Evolutionary conservation across 805 yeast species (phyloP).

Genomic region (Torulaspora microellipsoides): DNA sequence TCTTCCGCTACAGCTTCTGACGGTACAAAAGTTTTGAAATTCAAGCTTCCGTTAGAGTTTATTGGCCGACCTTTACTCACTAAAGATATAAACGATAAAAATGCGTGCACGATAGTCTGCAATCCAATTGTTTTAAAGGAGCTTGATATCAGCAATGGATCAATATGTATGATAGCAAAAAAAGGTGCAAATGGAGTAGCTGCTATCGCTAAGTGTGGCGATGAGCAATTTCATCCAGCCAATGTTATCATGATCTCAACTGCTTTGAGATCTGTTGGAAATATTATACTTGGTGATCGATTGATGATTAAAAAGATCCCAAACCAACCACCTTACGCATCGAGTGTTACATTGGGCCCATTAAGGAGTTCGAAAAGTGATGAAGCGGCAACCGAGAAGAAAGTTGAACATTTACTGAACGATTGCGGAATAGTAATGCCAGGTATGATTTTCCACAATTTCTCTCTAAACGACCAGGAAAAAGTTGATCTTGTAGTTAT

Average conservation of each 20-base stretch:
- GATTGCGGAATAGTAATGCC: constrained; percentile 61
- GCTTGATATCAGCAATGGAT: constrained; percentile 43
- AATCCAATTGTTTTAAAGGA: constrained; percentile 44
- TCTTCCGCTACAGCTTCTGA: constrained; percentile 17
- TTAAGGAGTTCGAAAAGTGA: constrained; percentile 21
- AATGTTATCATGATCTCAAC: constrained; percentile 48
- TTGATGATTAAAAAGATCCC: constrained; percentile 43
- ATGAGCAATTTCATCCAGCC: constrained; percentile 29
- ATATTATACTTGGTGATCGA: constrained; percentile 48
- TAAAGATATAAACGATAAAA: constrained; percentile 25
- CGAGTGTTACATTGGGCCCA: constrained; percentile 35
- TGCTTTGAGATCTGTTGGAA: constrained; percentile 40
- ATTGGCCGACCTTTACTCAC: constrained; percentile 37
- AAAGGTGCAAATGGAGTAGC: constrained; percentile 46
- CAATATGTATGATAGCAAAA: constrained; percentile 43
- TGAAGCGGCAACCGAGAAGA: constrained; percentile 23
- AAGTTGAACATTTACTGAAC: constrained; percentile 41
- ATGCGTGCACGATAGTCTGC: constrained; percentile 38
- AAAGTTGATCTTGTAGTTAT: constrained; percentile 20
- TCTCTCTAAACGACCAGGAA: constrained; percentile 15
- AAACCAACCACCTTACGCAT: constrained; percentile 47
- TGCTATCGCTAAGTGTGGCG: constrained; percentile 40
- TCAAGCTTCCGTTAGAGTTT: constrained; percentile 38
- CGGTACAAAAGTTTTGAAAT: constrained; percentile 23
- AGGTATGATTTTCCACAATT: constrained; percentile 39